Conservation (phyloP, 768 basidiomycete genomes). For the Fomitopsis serialis region DNA sequence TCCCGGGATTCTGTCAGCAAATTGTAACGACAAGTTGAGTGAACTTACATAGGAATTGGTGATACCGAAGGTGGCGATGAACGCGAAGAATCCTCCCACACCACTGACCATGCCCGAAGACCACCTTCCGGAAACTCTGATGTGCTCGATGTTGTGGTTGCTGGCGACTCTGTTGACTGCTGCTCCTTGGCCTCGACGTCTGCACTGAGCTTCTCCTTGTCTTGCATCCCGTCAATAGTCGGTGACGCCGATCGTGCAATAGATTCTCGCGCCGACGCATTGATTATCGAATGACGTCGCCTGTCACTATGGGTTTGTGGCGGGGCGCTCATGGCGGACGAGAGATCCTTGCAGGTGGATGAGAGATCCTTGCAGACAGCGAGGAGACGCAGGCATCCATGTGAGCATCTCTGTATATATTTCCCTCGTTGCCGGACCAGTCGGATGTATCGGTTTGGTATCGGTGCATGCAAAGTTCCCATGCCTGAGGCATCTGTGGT, state of each 20-base stretch:
- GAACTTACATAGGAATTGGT: conserved; percentile 14
- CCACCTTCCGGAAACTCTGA: conserved; percentile 20
- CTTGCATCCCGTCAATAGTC: neutral
- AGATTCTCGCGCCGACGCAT: neutral
- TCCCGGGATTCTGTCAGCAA: neutral
- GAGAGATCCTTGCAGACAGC: too few species aligned
- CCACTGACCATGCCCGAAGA: conserved; percentile 20
- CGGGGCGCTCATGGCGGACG: too few species aligned
- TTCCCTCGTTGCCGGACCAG: too few species aligned
- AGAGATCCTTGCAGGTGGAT: too few species aligned
- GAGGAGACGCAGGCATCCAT: too few species aligned
- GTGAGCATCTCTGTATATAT: too few species aligned
- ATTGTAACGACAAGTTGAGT: neutral
- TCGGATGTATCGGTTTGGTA: too few species aligned
- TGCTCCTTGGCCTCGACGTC: neutral
- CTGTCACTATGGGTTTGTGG: too few species aligned
- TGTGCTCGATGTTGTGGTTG: neutral
- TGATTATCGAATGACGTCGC: too few species aligned
- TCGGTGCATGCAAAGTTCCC: too few species aligned
- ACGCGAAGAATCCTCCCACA: conserved; percentile 13
- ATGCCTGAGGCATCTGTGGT: too few species aligned
- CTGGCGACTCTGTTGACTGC: neutral
- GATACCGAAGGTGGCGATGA: conserved; percentile 17
- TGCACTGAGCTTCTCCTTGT: neutral
- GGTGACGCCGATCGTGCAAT: neutral